Percentiles rank a stretch among this genome's conserved stretches.
phyloP scores from a whole-genome alignment of 129 eudicot species.

The Flaveria robusta region DNA sequence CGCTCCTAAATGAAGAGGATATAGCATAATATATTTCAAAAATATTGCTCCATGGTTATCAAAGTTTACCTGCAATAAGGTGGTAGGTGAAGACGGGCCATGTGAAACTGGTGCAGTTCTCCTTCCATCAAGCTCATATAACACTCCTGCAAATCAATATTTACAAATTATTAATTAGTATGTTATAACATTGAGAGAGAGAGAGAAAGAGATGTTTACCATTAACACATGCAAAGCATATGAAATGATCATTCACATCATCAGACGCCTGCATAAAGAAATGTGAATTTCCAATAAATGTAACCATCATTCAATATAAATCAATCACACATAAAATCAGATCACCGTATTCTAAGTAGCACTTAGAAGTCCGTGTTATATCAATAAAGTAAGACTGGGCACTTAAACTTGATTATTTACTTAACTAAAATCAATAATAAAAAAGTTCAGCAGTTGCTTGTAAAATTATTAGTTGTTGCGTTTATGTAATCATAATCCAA shows the following conservation, averaged over 20 bases:
- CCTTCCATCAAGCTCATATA: conserved; percentile 96
- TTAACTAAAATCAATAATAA: background rate
- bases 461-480: background rate
- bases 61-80: conserved; percentile 56
- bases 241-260: conserved; percentile 76
- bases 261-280: conserved; percentile 69
- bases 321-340: background rate
- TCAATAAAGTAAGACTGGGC: background rate
- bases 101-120: conserved; percentile 74
- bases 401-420: background rate
- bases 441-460: background rate
- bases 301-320: background rate
- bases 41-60: background rate
- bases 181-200: background rate
- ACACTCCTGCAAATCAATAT: conserved; percentile 50
- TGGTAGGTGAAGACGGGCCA: conserved; percentile 73
- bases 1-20: background rate
- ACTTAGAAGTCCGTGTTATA: background rate
- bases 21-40: background rate
- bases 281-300: background rate
- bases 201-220: conserved; percentile 48
- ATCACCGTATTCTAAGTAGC: background rate
- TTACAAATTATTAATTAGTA: background rate
- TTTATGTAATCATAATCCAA: too few species aligned
- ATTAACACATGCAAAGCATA: conserved; percentile 76